These are phyloP conservation scores for Ampelocalamus luodianensis DNA, from an alignment of 176 grass and related monocot genomes.

Conservation along the genomic window DNA sequence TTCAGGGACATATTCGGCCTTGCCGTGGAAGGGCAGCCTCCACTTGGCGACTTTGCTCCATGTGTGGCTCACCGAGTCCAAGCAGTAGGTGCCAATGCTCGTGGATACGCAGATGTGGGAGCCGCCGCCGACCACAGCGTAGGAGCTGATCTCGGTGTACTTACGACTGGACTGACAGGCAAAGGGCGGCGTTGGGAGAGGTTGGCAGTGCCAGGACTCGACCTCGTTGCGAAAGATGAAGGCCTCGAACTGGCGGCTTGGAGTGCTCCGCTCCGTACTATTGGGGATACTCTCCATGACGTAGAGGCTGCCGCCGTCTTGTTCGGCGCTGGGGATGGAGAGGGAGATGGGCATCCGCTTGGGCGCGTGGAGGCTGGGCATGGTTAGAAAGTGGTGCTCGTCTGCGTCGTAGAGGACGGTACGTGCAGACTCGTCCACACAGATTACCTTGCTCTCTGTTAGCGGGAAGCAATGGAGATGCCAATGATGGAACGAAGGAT, in stretches of 20 bases:
- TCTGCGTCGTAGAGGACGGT: not conserved
- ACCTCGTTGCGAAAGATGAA: not conserved
- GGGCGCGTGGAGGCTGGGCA: conserved; percentile 2
- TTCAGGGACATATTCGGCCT: not conserved
- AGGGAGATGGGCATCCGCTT: not conserved
- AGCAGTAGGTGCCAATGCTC: not conserved
- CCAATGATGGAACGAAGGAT: no score
- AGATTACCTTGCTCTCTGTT: not conserved
- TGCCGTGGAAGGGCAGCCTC: not conserved
- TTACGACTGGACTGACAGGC: not conserved
- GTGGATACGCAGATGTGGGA: conserved; percentile 6
- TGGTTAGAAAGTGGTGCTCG: not conserved
- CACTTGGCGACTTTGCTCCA: not conserved
- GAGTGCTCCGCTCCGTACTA: no score
- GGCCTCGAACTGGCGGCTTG: not conserved
- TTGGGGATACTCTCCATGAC: not conserved
- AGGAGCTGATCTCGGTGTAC: not conserved
- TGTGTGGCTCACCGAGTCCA: not conserved
- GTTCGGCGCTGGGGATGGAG: not conserved
- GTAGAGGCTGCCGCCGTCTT: not conserved
- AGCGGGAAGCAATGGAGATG: not conserved
- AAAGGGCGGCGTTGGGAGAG: not conserved
- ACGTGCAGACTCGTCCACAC: not conserved
- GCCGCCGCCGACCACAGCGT: not conserved
- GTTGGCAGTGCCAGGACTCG: not conserved